Conservation (phyloP, 2,329 filamentous ascomycete species). For the Rugonectria rugulosa region DNA sequence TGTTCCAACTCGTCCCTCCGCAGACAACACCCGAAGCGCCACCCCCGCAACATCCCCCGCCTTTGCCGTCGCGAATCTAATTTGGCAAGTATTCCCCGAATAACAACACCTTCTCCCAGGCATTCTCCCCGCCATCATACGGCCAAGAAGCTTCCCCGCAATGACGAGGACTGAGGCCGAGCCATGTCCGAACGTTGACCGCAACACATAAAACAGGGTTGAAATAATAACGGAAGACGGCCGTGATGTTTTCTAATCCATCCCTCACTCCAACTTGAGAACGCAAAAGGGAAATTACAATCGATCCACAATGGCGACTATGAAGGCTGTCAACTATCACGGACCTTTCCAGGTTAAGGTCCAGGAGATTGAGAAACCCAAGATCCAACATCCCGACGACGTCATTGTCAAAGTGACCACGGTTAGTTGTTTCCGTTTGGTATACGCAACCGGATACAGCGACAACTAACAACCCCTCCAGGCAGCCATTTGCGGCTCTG, state of each 20-base stretch:
- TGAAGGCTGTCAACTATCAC: slow-evolving; percentile 71
- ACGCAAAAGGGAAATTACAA: neutral
- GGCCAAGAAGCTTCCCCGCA: slow-evolving; percentile 13
- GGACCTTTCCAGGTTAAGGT: slow-evolving; percentile 69
- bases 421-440: slow-evolving; percentile 45
- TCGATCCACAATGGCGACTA: slow-evolving; percentile 44
- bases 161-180: slow-evolving; percentile 10
- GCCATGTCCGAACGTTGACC: slow-evolving; percentile 19
- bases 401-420: slow-evolving; percentile 72
- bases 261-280: neutral
- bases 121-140: slow-evolving; percentile 18
- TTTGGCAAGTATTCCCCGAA: slow-evolving; percentile 20
- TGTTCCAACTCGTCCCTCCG: neutral
- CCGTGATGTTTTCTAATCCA: neutral
- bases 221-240: neutral
- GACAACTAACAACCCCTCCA: slow-evolving; percentile 25
- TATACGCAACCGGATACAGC: neutral
- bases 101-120: neutral
- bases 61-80: slow-evolving; percentile 14
- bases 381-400: slow-evolving; percentile 70
- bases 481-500: slow-evolving; percentile 62
- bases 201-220: slow-evolving; percentile 9
- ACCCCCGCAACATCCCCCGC: slow-evolving; percentile 13
- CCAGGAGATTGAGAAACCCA: slow-evolving; percentile 64
- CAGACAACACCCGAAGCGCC: slow-evolving; percentile 1